A percentile compares a stretch with the other conserved stretches of the same genome.
phyloP scores from a whole-genome alignment of 768 basidiomycete genomes.

The Rhodocollybia butyracea region DNA sequence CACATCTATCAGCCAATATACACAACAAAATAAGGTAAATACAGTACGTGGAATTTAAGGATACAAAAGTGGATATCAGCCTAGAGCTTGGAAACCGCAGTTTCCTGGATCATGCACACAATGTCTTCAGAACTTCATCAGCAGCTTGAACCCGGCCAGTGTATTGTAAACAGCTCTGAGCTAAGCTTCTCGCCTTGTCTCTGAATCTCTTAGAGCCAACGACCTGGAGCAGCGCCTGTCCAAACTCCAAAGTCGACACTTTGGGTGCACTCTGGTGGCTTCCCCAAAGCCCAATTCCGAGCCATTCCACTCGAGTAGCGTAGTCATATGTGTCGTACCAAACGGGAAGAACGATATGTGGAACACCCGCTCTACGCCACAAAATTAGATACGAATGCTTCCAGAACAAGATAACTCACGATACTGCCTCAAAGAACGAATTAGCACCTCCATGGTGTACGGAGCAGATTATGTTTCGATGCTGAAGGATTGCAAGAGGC shows the following conservation, averaged over 20 bases:
- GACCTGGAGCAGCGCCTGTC: constrained; percentile 14
- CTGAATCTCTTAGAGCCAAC: constrained; percentile 3
- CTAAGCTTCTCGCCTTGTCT: not conserved
- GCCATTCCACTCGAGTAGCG: constrained; percentile 17
- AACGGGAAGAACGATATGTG: constrained; percentile 19
- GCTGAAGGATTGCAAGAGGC: constrained; percentile 3
- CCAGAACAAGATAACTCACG: constrained; percentile 3
- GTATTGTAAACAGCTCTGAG: not conserved
- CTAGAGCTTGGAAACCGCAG: not conserved
- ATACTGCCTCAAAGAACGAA: constrained; percentile 9
- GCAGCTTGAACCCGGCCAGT: not conserved
- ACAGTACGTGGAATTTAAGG: not conserved
- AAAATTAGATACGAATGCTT: not conserved
- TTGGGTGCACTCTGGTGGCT: constrained; percentile 14
- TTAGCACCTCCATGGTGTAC: constrained; percentile 12
- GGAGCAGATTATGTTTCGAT: constrained; percentile 6
- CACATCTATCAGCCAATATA: no score
- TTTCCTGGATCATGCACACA: not conserved
- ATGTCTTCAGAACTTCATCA: not conserved
- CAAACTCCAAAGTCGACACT: constrained; percentile 15
- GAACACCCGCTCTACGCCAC: constrained; percentile 12
- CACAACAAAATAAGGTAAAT: no score
- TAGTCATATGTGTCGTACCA: constrained; percentile 22
- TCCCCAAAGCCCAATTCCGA: constrained; percentile 19
- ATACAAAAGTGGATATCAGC: not conserved